Base-by-base conservation (phyloP, 2,329 filamentous ascomycete genomes). In the Hymenoscyphus albidus region DNA sequence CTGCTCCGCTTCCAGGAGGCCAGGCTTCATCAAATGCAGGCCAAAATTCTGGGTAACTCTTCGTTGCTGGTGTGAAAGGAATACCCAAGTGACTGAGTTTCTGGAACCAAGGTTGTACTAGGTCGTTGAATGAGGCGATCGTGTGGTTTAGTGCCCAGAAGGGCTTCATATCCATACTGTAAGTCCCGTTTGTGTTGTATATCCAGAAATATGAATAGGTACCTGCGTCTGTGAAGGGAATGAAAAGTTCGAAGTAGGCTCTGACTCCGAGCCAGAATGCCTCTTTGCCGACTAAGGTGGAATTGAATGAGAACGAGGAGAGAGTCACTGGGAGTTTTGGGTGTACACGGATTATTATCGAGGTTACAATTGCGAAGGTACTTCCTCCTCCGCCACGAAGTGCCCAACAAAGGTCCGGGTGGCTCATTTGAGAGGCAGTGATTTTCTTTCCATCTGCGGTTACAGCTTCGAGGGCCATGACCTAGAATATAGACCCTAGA, bases 281-380 rank as follows among this genome's bases (percentile, higher is more conserved):
- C 0, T 76, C 72, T 0, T 82, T 80, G 5, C 83, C 77, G 2
- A 77, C 44, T 3, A 51, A 7, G 72, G 27, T 35, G 6, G 32
- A 32, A 0, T 77, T 77, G 2, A 85, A 75, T 0, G 82, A 76
- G n/a, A 80, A 82, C 18, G 77, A 74, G 0, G 79, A 74, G 5
- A 77, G 74, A 1, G 74, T 70, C 0, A 77, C 76, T 0, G 74
- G 73, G 0, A 74, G 71, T 1, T 73, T 73, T 1, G 79, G 80
- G 0, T 80, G 78, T 0, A 82, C 81, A 66, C 82, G 81, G n/a
- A 85, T 72, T 0, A 84, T 87, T 42, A 88, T 74, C 0, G 83
- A 85, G 1, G 80, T 81, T n/a, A 88, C 80, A 1, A 89, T 79
- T 0, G 84, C 86, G 69, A 86, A 89, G 0, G 84, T 88, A 14